Evolutionary conservation across 495 filamentous ascomycete species (phyloP).

Genomic region (Daldinia vernicosa): DNA sequence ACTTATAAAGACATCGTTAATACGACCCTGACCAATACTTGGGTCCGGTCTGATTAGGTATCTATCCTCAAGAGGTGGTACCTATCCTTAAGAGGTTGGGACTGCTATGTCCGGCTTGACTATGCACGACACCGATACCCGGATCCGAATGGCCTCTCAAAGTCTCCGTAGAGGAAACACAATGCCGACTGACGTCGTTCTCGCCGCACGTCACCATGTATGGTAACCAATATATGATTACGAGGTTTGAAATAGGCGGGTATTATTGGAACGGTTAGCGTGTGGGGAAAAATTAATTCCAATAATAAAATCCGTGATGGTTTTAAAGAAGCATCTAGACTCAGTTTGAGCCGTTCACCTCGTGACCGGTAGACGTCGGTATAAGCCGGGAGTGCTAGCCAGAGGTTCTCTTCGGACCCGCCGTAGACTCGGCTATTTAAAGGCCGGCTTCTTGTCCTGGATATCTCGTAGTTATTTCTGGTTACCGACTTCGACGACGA

Average conservation of each 20-base stretch:
- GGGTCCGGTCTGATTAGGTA: not conserved
- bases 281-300: too few species aligned
- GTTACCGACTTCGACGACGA: not conserved
- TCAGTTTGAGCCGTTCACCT: not conserved
- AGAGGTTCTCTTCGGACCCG: not conserved
- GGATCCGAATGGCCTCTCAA: not conserved
- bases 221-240: not conserved
- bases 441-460: not conserved
- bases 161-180: not conserved
- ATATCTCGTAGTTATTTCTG: not conserved
- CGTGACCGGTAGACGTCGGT: not conserved
- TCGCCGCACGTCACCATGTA: not conserved
- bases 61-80: not conserved
- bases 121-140: not conserved
- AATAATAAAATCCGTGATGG: too few species aligned
- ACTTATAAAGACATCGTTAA: too few species aligned
- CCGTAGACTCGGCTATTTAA: not conserved
- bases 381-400: not conserved
- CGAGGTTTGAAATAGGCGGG: not conserved
- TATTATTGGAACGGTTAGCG: not conserved
- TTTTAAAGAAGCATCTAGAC: too few species aligned
- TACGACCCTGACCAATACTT: too few species aligned
- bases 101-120: not conserved
- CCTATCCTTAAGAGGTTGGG: not conserved
- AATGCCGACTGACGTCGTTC: not conserved